Conservation (phyloP, 192 early-diverging fungal genomes). For the Umbelopsis ramanniana region DNA sequence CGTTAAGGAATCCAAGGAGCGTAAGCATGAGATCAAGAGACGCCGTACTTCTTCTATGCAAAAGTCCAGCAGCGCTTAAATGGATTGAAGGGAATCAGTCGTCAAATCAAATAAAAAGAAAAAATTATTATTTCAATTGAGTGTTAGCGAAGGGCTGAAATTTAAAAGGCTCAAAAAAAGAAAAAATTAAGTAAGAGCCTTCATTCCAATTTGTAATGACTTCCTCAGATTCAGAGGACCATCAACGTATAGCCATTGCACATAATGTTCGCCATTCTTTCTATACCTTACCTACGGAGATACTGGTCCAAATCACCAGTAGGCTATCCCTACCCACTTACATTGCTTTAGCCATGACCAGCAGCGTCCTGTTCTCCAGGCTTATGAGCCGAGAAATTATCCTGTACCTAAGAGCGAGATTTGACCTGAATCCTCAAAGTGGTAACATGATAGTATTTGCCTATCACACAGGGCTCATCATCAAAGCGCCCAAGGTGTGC, state of each 20-base stretch:
- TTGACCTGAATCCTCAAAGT: slow-evolving; percentile 24
- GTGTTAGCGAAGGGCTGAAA: neutral
- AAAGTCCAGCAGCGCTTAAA: slow-evolving; percentile 53
- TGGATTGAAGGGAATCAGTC: slow-evolving; percentile 1
- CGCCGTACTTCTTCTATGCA: slow-evolving; percentile 72
- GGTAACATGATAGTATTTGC: slow-evolving; percentile 28
- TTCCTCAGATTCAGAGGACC: neutral
- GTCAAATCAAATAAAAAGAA: too few species aligned
- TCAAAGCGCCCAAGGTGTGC: slow-evolving; percentile 22
- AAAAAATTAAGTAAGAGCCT: neutral
- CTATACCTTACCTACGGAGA: slow-evolving; percentile 10
- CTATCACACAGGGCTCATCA: slow-evolving; percentile 25
- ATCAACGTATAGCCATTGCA: neutral
- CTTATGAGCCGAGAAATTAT: slow-evolving; percentile 18
- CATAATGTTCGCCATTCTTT: neutral
- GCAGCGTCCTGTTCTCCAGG: slow-evolving; percentile 1
- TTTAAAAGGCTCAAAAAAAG: neutral
- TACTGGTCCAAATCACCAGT: slow-evolving; percentile 9
- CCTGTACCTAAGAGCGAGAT: slow-evolving; percentile 15
- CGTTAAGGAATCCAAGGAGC: slow-evolving; percentile 94
- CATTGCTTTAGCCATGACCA: slow-evolving; percentile 22
- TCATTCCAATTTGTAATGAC: neutral
- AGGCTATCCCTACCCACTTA: slow-evolving; percentile 18
- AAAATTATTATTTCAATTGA: too few species aligned
- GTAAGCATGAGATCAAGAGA: slow-evolving; percentile 76